Percentiles rank a stretch among this genome's conserved stretches.
Evolutionary conservation across 2,329 filamentous ascomycete species (phyloP).

Genomic region (Cordyceps fumosorosea): DNA sequence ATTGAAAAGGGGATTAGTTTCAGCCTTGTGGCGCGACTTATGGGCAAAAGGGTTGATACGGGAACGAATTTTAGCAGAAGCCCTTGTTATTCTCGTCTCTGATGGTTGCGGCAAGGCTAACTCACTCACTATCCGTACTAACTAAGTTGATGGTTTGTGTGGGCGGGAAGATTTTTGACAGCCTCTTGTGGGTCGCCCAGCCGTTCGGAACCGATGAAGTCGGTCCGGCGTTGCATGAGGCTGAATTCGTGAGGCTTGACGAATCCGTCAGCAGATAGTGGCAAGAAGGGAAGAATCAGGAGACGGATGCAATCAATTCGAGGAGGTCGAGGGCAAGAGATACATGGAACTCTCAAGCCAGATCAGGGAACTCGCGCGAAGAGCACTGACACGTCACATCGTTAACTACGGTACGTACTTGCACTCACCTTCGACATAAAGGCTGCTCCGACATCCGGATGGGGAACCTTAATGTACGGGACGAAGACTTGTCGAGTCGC

Average conservation of each 20-base stretch:
- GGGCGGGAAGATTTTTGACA: neutral
- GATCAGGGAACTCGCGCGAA: too few species aligned
- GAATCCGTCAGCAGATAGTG: too few species aligned
- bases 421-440: neutral
- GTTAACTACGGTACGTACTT: too few species aligned
- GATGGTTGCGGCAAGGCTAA: neutral
- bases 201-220: neutral
- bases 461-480: neutral
- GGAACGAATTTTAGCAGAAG: neutral
- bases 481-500: neutral
- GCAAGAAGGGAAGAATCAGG: too few species aligned
- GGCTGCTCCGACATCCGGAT: neutral
- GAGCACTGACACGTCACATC: too few species aligned
- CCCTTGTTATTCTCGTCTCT: neutral
- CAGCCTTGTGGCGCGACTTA: neutral
- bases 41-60: neutral
- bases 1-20: neutral
- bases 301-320: too few species aligned
- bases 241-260: too few species aligned
- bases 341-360: too few species aligned
- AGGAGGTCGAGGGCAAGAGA: too few species aligned
- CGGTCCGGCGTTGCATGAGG: neutral
- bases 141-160: neutral
- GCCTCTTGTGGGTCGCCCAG: neutral
- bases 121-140: neutral